Evolutionary conservation across 2,329 filamentous ascomycete genomes (phyloP).

Genomic region (Chrysoporthe puriensis): DNA sequence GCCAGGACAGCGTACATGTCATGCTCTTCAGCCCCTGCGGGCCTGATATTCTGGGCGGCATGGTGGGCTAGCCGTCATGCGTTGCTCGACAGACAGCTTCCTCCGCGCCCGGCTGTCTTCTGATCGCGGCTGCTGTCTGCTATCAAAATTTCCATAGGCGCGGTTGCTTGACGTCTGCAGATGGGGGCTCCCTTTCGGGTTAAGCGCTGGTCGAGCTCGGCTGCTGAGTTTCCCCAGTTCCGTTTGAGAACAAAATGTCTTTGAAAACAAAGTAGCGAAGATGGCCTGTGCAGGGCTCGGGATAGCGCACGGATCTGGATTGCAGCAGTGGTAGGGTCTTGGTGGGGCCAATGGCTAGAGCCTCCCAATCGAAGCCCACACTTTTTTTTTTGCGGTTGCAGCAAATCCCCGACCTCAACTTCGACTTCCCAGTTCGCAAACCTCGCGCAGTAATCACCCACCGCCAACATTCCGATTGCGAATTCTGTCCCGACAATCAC

Average conservation of each 20-base stretch:
- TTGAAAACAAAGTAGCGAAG: neutral
- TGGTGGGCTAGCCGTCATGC: conserved; percentile 43
- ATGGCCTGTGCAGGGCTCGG: neutral
- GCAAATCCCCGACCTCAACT: conserved; percentile 3
- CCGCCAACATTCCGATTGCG: conserved; percentile 24
- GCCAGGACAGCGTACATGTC: conserved; percentile 53
- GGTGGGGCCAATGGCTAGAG: conserved; percentile 13
- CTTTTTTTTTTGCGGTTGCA: conserved; percentile 22
- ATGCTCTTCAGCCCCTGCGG: conserved; percentile 63
- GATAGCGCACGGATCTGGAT: neutral
- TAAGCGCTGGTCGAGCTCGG: conserved; percentile 13
- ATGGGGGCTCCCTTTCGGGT: neutral
- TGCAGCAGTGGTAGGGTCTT: conserved; percentile 10
- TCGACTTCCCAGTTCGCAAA: conserved; percentile 13
- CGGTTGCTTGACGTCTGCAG: conserved; percentile 25
- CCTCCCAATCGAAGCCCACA: conserved; percentile 23
- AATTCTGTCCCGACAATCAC: conserved; percentile 24
- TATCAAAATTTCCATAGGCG: conserved; percentile 29
- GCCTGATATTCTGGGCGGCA: conserved; percentile 69
- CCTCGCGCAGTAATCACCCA: conserved; percentile 16
- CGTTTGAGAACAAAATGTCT: neutral
- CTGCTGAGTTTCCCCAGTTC: conserved; percentile 15
- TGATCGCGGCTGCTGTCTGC: conserved; percentile 22
- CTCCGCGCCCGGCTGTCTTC: conserved; percentile 15
- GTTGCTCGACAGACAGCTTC: conserved; percentile 27